phyloP scores from a whole-genome alignment of 257 asterid genomes.

The Orobanche coerulescens region DNA sequence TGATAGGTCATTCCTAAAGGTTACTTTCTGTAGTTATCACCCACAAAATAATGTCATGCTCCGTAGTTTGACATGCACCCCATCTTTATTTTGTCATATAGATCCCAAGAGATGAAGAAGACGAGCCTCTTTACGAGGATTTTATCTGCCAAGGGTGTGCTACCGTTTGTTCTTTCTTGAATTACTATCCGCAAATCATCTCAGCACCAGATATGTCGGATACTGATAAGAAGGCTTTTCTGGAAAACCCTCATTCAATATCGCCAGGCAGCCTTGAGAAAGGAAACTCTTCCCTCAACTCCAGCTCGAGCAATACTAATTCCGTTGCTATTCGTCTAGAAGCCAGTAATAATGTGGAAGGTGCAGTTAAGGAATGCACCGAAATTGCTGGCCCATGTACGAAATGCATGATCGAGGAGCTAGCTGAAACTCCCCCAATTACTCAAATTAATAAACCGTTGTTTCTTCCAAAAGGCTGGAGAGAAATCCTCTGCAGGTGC shows the following conservation, averaged over 20 bases:
- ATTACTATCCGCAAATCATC: constrained; percentile 51
- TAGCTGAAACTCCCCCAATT: constrained; percentile 33
- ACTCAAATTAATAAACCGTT: constrained; percentile 39
- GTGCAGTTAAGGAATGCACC: constrained; percentile 21
- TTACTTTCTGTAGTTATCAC: too few relatives aligned
- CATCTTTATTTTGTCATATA: constrained; percentile 14
- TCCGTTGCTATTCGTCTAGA: constrained; percentile 7
- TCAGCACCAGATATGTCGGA: constrained; percentile 26
- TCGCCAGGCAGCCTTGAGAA: constrained; percentile 24
- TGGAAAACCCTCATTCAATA: constrained; percentile 29
- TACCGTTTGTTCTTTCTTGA: constrained; percentile 49
- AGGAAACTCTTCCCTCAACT: constrained; percentile 23
- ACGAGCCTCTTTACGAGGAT: constrained; percentile 81
- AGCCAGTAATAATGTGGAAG: constrained; percentile 10
- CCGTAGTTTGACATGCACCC: too few relatives aligned
- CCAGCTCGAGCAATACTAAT: constrained; percentile 19
- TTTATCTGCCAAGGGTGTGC: constrained; percentile 79
- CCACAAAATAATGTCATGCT: too few relatives aligned
- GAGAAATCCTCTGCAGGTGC: constrained; percentile 72
- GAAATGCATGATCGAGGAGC: constrained; percentile 46
- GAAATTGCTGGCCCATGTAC: constrained; percentile 41
- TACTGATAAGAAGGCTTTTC: constrained; percentile 29
- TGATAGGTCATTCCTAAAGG: too few relatives aligned
- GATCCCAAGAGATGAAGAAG: constrained; percentile 88
- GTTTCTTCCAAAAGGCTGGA: constrained; percentile 75